Base-by-base conservation (phyloP, 306 rosid species). In the Mimosa pudica region DNA sequence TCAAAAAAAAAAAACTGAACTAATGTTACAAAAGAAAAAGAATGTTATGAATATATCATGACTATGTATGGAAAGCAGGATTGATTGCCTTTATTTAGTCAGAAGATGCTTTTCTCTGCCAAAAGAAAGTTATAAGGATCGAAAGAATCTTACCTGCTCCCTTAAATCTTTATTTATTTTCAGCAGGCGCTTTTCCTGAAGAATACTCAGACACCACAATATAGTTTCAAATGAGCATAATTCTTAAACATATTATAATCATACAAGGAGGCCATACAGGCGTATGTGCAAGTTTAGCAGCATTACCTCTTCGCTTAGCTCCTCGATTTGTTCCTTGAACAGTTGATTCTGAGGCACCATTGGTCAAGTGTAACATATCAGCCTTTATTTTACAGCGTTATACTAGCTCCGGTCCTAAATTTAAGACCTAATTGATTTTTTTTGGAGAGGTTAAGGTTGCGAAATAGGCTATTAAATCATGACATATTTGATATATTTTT, bases 241-340 rank as follows among this genome's bases (percentile, higher is more conserved):
- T 47, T 47, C n/a, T 55, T n/a, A 16, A 70, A n/a, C 14, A 82
- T 18, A 60, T 65, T 46, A 38, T 45, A 45, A 5, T 1, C 4
- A 55, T 7, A 18, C 63, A 57, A 18, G 63, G 33, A 44, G 36
- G 13, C 70, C 30, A 55, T n/a, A 44, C 1, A 17, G 12, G 68
- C 47, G 41, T 44, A 49, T 42, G 42, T 36, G 45, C 32, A 63
- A 45, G n/a, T 48, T 48, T 17, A 58, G 71, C 57, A 4, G 41
- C 74, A 47, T 70, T 89, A 95, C 99, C 96, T 93, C 79, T 87
- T 81, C 84, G 76, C 81, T 90, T 65, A 95, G 85, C 82, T 83
- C 73, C 79, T 81, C 89, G 77, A 91, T 89, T 80, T 82, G 88
- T 80, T 90, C 93, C 88, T 41, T 88, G 49, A 87, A 77, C 63